Percentiles rank a stretch among this genome's conserved stretches.
Evolutionary conservation across 495 filamentous ascomycete genomes (phyloP).

Genomic region (Penicillium tannophilum): DNA sequence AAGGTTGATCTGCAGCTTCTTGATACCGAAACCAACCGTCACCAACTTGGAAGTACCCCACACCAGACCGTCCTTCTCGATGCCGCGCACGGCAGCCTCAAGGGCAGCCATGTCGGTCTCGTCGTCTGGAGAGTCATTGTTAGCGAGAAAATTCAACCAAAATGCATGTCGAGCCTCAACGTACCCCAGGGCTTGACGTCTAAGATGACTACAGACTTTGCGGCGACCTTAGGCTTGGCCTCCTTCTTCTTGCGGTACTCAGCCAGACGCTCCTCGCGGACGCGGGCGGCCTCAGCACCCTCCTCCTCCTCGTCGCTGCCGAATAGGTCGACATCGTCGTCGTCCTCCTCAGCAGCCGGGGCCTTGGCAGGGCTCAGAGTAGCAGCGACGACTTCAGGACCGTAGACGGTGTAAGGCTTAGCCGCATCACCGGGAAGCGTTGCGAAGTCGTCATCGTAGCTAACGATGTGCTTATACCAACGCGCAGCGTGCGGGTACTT

Average conservation of each 20-base stretch:
- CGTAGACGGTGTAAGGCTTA: background rate
- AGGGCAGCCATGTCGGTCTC: constrained; percentile 1
- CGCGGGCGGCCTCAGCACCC: background rate
- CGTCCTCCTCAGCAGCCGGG: too few relatives aligned
- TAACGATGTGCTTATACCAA: background rate
- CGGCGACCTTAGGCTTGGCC: background rate
- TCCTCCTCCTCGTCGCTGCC: background rate
- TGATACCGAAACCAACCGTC: background rate
- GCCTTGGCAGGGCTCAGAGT: too few relatives aligned
- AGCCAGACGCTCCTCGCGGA: constrained; percentile 1
- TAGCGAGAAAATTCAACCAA: background rate
- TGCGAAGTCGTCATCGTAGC: background rate
- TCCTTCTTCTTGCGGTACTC: background rate
- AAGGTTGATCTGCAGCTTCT: constrained; percentile 1
- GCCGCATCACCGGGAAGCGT: background rate
- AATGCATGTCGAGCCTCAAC: background rate
- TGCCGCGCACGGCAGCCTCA: background rate
- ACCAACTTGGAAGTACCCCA: constrained; percentile 1
- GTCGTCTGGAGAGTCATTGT: background rate
- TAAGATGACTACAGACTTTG: background rate
- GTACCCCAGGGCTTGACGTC: constrained; percentile 1
- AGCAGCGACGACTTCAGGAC: background rate
- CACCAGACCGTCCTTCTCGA: background rate
- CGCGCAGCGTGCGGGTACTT: background rate
- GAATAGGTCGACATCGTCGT: too few relatives aligned